These are phyloP conservation scores for Yarrowia alimentaria DNA, from an alignment of 805 yeast species.

Conservation along the genomic window DNA sequence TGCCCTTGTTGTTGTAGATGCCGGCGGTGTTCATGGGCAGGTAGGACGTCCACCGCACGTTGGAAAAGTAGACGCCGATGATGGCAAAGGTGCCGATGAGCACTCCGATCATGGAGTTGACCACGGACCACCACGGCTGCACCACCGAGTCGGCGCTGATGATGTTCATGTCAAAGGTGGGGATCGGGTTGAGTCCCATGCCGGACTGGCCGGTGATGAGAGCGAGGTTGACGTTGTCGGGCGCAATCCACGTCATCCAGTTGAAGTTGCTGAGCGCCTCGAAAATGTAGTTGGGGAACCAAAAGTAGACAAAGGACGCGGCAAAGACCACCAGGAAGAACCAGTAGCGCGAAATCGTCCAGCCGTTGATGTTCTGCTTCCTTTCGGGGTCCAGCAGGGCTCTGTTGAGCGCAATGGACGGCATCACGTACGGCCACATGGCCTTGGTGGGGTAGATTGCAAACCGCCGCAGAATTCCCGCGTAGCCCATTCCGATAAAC, in stretches of 20 bases:
- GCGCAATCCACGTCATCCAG: constrained; percentile 58
- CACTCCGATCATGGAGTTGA: constrained; percentile 26
- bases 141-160: constrained; percentile 32
- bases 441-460: constrained; percentile 45
- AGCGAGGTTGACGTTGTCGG: constrained; percentile 56
- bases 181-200: constrained; percentile 45
- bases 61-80: constrained; percentile 52
- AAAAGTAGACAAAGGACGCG: constrained; percentile 53
- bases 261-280: constrained; percentile 60
- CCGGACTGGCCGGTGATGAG: constrained; percentile 57
- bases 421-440: constrained; percentile 53
- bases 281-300: constrained; percentile 68
- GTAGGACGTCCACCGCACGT: constrained; percentile 57
- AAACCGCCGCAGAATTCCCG: constrained; percentile 54
- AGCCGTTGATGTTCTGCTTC: constrained; percentile 54
- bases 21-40: constrained; percentile 57
- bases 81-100: constrained; percentile 36
- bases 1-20: constrained; percentile 54
- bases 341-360: constrained; percentile 55
- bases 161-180: constrained; percentile 45
- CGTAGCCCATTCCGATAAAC: constrained; percentile 52
- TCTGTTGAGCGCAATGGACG: constrained; percentile 46
- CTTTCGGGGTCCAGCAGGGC: constrained; percentile 41
- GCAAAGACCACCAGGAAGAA: constrained; percentile 48
- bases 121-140: constrained; percentile 29